A percentile compares a stretch with the other conserved stretches of the same genome.
phyloP scores from a whole-genome alignment of 805 yeast genomes.

The Candida methanosorbosa region DNA sequence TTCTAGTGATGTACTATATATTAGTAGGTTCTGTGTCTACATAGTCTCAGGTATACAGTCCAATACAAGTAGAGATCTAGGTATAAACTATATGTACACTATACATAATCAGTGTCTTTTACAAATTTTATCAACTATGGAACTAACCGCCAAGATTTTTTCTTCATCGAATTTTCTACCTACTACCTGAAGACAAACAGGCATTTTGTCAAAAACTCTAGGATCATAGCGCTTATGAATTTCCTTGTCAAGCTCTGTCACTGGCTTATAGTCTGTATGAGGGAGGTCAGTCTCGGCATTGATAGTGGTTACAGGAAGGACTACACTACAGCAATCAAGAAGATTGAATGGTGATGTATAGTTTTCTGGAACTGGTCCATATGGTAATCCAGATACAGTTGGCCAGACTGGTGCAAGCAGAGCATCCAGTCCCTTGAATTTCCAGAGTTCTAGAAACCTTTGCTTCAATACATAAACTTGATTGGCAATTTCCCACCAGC shows the following conservation, averaged over 20 bases:
- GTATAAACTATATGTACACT: too few species aligned
- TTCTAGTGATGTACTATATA: too few species aligned
- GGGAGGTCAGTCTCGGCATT: constrained; percentile 22
- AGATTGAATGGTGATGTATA: constrained; percentile 52
- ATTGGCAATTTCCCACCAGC: constrained; percentile 32
- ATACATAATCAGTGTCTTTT: too few species aligned
- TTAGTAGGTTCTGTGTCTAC: too few species aligned
- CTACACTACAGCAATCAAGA: constrained; percentile 39
- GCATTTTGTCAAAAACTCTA: constrained; percentile 39
- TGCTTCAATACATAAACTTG: constrained; percentile 27
- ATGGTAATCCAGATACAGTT: constrained; percentile 30
- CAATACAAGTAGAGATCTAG: too few species aligned
- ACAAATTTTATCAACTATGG: background rate
- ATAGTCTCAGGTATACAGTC: too few species aligned
- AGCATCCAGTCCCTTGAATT: constrained; percentile 32
- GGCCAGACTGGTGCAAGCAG: constrained; percentile 39
- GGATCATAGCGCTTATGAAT: constrained; percentile 39
- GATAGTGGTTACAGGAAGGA: constrained; percentile 36
- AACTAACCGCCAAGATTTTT: constrained; percentile 13
- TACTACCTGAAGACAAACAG: constrained; percentile 47
- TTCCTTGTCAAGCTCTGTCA: constrained; percentile 24
- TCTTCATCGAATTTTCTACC: constrained; percentile 53
- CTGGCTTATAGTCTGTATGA: constrained; percentile 11
- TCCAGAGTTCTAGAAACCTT: constrained; percentile 29
- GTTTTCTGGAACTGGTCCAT: constrained; percentile 31